phyloP scores from a whole-genome alignment of 306 rosid species.

The Castanea crenata region DNA sequence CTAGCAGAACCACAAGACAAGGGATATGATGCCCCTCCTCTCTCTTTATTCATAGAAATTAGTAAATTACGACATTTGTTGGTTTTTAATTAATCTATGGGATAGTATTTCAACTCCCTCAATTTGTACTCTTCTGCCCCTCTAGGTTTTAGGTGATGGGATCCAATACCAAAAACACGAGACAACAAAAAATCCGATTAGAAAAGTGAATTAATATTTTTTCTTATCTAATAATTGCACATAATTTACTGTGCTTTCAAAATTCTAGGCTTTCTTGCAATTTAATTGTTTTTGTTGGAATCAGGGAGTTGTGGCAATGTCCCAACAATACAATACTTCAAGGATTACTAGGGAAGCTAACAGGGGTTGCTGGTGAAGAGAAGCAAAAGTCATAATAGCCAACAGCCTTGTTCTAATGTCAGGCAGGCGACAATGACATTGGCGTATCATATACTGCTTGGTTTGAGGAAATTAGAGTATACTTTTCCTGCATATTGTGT shows the following conservation, averaged over 20 bases:
- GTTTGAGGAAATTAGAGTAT: neutral
- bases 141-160: no score
- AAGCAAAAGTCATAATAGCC: constrained; percentile 18
- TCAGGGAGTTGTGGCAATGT: constrained; percentile 20
- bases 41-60: no score
- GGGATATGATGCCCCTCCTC: no score
- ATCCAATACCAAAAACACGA: no score
- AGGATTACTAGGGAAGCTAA: constrained; percentile 28
- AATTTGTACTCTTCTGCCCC: no score
- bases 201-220: no score
- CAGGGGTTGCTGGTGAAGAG: constrained; percentile 22
- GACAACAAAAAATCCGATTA: no score
- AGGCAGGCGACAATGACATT: constrained; percentile 40
- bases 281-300: neutral
- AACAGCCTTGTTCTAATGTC: constrained; percentile 27
- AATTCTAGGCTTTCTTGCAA: neutral
- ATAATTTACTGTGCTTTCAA: neutral
- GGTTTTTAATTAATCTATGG: no score
- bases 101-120: no score
- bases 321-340: constrained; percentile 15
- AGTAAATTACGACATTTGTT: no score
- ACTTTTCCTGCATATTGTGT: constrained; percentile 18
- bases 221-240: neutral
- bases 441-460: constrained; percentile 6
- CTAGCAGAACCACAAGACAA: no score